A percentile compares a stretch with the other conserved stretches of the same genome.
phyloP scores from a whole-genome alignment of 176 grass and related monocot species.

The Musa troglodytarum region DNA sequence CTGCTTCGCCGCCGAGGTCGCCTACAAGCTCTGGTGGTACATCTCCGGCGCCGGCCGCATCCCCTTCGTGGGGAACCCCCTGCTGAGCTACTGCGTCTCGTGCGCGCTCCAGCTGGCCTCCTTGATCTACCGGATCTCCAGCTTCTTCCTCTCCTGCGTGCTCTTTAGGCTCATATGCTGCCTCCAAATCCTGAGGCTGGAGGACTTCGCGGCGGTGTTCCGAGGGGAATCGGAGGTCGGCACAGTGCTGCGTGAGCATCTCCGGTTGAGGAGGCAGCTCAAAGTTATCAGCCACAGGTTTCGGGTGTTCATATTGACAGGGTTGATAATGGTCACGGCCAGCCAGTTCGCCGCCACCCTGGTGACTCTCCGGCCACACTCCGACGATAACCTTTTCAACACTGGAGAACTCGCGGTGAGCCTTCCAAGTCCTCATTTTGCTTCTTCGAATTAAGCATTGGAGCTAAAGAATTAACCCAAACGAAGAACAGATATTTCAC shows the following conservation, averaged over 20 bases:
- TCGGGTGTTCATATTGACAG: slow-evolving; percentile 42
- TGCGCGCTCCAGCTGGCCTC: slow-evolving; percentile 63
- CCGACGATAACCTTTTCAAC: slow-evolving; percentile 65
- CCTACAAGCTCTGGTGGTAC: slow-evolving; percentile 96
- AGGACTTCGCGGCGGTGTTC: slow-evolving; percentile 66
- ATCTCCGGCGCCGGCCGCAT: neutral
- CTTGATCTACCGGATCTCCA: slow-evolving; percentile 74
- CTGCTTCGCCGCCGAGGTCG: slow-evolving; percentile 63
- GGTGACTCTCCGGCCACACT: slow-evolving; percentile 52
- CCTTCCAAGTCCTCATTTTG: neutral
- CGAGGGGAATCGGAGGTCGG: slow-evolving; percentile 35
- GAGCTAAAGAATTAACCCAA: neutral
- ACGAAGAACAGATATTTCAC: too few species aligned
- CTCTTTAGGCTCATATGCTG: slow-evolving; percentile 82
- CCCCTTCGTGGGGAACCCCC: slow-evolving; percentile 39
- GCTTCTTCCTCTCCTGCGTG: slow-evolving; percentile 78
- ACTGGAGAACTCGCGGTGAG: slow-evolving; percentile 82
- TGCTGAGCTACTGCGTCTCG: slow-evolving; percentile 33
- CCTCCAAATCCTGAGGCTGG: slow-evolving; percentile 63
- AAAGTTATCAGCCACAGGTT: slow-evolving; percentile 81
- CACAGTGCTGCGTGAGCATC: slow-evolving; percentile 52
- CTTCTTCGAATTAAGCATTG: too few species aligned
- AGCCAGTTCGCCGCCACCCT: slow-evolving; percentile 80
- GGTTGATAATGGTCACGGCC: slow-evolving; percentile 56
- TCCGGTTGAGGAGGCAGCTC: slow-evolving; percentile 85